Conservation (phyloP, 257 asterid species). For the Ophiorrhiza pumila region DNA sequence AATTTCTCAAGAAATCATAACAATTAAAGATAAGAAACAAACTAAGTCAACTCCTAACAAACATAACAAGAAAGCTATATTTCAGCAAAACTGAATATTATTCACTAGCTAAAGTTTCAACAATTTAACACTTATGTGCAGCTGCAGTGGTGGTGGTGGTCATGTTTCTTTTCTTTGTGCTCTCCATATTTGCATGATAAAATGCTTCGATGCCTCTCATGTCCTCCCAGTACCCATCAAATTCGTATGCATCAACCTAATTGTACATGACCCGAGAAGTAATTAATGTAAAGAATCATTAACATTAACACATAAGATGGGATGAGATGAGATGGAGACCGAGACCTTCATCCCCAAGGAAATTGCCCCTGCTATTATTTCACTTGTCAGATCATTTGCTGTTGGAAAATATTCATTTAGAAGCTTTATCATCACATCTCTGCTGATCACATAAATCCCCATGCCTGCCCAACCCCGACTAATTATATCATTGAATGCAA, state of each 20-base stretch:
- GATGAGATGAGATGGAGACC: too few relatives aligned
- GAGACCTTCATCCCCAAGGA: constrained; percentile 78
- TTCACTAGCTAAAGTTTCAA: too few relatives aligned
- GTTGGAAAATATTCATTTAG: constrained; percentile 55
- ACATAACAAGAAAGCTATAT: too few relatives aligned
- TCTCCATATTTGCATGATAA: constrained; percentile 72
- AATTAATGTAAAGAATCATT: neutral
- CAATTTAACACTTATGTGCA: too few relatives aligned
- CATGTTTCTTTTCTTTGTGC: constrained; percentile 38
- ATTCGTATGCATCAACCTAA: constrained; percentile 55
- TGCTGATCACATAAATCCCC: constrained; percentile 78
- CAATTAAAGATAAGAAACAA: too few relatives aligned
- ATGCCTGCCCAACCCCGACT: constrained; percentile 40
- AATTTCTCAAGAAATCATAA: too few relatives aligned
- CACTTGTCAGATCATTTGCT: constrained; percentile 58
- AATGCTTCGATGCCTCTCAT: constrained; percentile 75
- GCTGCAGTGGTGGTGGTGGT: too few relatives aligned
- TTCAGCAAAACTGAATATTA: too few relatives aligned
- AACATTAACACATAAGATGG: too few relatives aligned
- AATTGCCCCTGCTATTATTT: constrained; percentile 72
- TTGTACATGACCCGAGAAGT: too few relatives aligned
- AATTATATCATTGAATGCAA: constrained; percentile 8
- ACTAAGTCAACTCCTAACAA: too few relatives aligned
- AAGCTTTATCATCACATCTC: constrained; percentile 63
- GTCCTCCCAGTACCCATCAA: constrained; percentile 84